Base-by-base conservation (phyloP, 768 basidiomycete species). In the Serendipita vermifera region DNA sequence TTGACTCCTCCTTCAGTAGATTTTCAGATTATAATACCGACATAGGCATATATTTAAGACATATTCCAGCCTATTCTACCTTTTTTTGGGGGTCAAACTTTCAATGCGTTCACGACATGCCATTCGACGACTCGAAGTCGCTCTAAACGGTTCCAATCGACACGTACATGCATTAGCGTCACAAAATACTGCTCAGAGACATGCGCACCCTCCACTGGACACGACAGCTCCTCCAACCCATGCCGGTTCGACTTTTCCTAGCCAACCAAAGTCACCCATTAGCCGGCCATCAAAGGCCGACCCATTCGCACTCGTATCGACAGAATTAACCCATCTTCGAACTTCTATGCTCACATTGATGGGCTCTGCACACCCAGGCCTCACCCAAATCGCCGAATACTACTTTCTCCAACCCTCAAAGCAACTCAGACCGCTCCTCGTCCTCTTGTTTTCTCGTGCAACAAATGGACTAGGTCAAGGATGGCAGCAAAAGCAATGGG, bases 351-450 rank as follows among this genome's bases (percentile, higher is more conserved):
- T 91, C 58, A 71, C 74, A 58, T 76, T 98, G 36, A 77, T 98
- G 5, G 92, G 90, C 17, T 84, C 87, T 2, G 85, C 90, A 5
- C 89, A 97, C 67, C 87, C 94, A 1, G 80, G 82, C 3, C 81
- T 98, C 54, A 80, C 83, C 58, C 82, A 87, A 54, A 82, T 96
- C 55, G 92, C 94, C 2, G 79, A 87, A 61, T 92, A 88, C 70
- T 97, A 96, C 72, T 97, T 97, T 67, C 71, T 83, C 48, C 81
- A 87, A 58, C 83, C 85, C 13, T 87, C 90, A 9, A 92, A 92
- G 65, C 92, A 97, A 65, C 74, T 98, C 26, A 80, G 96, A 4
- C 91, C 96, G 2, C 71, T 92, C 55, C 72, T 97, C 33, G 87
- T 97, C 14, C 77, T 99, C 20, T 78, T 99, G 32, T 87, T 96